These are phyloP conservation scores for Hysterium pulicare DNA, from an alignment of 2,329 filamentous ascomycete species.

Conservation along the genomic window DNA sequence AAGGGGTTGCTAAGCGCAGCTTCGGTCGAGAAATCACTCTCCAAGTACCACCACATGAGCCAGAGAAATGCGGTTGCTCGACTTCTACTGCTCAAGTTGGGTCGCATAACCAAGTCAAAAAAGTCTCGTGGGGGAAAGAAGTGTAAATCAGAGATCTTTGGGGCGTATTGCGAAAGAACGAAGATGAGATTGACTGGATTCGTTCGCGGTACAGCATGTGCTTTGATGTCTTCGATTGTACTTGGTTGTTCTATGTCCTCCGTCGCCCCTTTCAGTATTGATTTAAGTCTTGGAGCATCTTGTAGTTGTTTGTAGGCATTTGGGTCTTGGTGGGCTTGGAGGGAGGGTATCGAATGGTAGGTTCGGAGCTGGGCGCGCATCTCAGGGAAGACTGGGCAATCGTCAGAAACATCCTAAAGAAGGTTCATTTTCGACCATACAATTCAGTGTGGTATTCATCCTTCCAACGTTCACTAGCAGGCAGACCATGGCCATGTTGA, in stretches of 20 bases:
- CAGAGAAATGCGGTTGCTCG: constrained; percentile 88
- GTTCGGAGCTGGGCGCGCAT: constrained; percentile 97
- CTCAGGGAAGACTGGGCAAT: constrained; percentile 81
- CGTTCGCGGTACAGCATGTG: constrained; percentile 66
- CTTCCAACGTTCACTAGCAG: constrained; percentile 93
- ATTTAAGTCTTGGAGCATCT: constrained; percentile 92
- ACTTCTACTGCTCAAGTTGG: constrained; percentile 74
- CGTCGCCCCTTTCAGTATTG: constrained; percentile 92
- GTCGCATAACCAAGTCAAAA: constrained; percentile 93
- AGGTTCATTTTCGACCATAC: too few relatives aligned
- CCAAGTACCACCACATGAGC: constrained; percentile 99
- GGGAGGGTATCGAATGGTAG: constrained; percentile 94
- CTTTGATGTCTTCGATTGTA: constrained; percentile 78
- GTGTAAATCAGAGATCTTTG: constrained; percentile 88
- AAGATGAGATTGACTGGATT: constrained; percentile 98
- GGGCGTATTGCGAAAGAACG: constrained; percentile 82
- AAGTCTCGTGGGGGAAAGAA: constrained; percentile 85
- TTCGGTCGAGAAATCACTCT: constrained; percentile 88
- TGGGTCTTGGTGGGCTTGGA: constrained; percentile 91
- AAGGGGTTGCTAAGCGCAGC: constrained; percentile 90
- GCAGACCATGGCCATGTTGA: constrained; percentile 99
- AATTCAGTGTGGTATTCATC: constrained; percentile 99
- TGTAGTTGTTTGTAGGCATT: constrained; percentile 98
- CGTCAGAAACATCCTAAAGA: too few relatives aligned
- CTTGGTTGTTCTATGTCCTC: constrained; percentile 85